Evolutionary conservation across 352 stramenopile species (phyloP), one percentile per base, ranked within the genome.

Genomic region (Phytophthora melonis): DNA sequence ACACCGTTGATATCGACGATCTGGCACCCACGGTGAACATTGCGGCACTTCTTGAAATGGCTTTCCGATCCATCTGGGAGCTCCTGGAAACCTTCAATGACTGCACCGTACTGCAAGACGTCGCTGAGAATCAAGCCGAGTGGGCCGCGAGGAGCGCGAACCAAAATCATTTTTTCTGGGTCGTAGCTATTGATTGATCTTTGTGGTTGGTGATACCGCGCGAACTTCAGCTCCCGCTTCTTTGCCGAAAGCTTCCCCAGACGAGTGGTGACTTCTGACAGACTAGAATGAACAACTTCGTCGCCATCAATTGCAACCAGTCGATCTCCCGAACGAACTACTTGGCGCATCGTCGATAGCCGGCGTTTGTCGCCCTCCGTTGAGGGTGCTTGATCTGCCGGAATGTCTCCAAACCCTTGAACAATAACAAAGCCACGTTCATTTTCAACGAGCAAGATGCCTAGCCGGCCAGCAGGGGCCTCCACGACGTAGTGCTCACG

Each of bases 1-100:
- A 56, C 50, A n/a, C 72, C 78, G 60, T 92, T 91, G 21, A 92
- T 78, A 49, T 74, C 69, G 45, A 92, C 55, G 41, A 92, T 83
- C 30, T 85, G 83, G 34, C 83, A 90, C 1, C 85, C 83, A 9
- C 82, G 71, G 69, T 92, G 78, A 50, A 89, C 72, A 23, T 75
- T 70, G 19, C 56, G 63, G 21, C 25, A 23, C 19, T 14, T 64
- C 18, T 75, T 75, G 1, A 91, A 65, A 18, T 77, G 77, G 10
- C 80, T 87, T 47, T 68, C 63, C 0, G 78, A 77, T 16, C 80
- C 79, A 23, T 89, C 78, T 0, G 71, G 68, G 14, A 89, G 69
- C 7, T 53, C 61, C 55, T 87, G 79, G 39, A 91, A 88, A 5
- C 63, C 77, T 18, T 89, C 78, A n/a, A 92, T 66, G 60, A 90